Evolutionary conservation across 768 basidiomycete genomes (phyloP).

Genomic region (Lepiota brunneoincarnata): DNA sequence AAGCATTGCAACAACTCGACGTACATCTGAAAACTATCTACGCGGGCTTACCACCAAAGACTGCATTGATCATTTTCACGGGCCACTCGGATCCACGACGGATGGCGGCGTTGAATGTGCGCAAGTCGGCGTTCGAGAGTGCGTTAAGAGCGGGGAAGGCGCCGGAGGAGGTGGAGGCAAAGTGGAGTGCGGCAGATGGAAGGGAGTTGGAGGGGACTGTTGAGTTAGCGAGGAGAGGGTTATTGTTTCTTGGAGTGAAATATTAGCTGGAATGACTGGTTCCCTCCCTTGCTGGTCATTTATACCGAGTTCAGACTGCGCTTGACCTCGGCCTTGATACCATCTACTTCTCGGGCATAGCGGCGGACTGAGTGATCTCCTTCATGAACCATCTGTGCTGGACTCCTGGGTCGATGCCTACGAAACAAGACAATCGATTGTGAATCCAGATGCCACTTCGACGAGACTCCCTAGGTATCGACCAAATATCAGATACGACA

Average conservation of each 20-base stretch:
- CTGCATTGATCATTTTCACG: conserved; percentile 82
- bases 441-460: too few species aligned
- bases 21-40: conserved; percentile 60
- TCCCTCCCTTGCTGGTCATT: too few species aligned
- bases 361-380: too few species aligned
- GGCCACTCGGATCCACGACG: conserved; percentile 86
- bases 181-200: conserved; percentile 79
- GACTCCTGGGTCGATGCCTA: too few species aligned
- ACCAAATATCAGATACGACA: too few species aligned
- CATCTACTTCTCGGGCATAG: too few species aligned
- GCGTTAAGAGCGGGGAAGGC: conserved; percentile 55
- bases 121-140: conserved; percentile 71
- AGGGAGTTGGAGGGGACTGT: conserved; percentile 79
- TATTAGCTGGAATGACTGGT: too few species aligned
- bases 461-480: too few species aligned
- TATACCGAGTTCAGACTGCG: too few species aligned
- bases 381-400: too few species aligned
- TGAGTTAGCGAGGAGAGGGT: conserved; percentile 74
- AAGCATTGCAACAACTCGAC: conserved; percentile 53
- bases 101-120: conserved; percentile 71
- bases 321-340: too few species aligned
- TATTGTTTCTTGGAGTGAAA: conserved; percentile 76
- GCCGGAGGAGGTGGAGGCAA: conserved; percentile 52
- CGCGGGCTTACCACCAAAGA: conserved; percentile 67
- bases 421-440: too few species aligned